phyloP scores from a whole-genome alignment of 495 filamentous ascomycete species.

The Viridothelium virens region DNA sequence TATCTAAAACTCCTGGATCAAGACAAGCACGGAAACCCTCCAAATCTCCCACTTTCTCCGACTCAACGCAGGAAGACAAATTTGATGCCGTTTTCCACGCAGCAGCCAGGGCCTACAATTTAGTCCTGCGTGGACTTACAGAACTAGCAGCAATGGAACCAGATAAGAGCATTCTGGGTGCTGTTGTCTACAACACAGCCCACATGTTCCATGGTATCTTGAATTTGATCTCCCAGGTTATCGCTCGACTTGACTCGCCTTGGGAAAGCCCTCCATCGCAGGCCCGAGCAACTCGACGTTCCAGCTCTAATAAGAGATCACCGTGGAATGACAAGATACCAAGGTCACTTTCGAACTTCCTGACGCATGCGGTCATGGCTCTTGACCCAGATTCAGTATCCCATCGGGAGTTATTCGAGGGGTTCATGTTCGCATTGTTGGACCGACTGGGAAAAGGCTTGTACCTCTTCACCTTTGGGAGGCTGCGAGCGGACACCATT shows the following conservation, averaged over 20 bases:
- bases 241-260: background rate
- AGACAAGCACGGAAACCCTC: background rate
- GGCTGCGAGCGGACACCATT: background rate
- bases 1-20: background rate
- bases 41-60: background rate
- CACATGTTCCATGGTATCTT: background rate
- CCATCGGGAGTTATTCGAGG: conserved; percentile 33
- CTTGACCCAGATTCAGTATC: conserved; percentile 19
- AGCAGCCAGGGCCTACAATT: background rate
- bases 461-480: conserved; percentile 26
- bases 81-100: background rate
- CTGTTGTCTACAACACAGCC: background rate
- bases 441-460: conserved; percentile 27
- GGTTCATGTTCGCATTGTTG: conserved; percentile 29
- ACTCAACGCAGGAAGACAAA: background rate
- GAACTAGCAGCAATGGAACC: background rate
- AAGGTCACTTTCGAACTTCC: background rate
- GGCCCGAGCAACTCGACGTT: background rate
- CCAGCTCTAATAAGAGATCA: background rate
- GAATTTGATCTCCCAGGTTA: background rate
- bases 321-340: background rate
- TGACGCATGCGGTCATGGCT: background rate
- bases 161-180: background rate
- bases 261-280: background rate
- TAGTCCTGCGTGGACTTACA: background rate